Conservation (phyloP, 345 rosid genomes). For the Adansonia digitata region DNA sequence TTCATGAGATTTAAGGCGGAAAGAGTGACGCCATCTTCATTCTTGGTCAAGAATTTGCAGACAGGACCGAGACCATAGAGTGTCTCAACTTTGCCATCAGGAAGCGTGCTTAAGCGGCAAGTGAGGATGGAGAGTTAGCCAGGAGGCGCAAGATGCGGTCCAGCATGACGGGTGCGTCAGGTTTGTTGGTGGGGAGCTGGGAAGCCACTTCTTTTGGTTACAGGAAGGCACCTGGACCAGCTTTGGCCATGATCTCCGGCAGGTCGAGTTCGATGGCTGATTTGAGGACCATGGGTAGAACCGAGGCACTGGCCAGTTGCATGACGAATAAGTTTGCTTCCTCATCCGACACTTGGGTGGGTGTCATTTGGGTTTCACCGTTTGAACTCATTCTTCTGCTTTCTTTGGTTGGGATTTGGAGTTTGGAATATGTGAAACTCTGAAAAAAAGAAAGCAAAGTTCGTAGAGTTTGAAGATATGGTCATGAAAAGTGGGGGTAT, state of each 20-base stretch:
- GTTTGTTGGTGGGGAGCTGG: constrained; percentile 66
- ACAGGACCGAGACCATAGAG: constrained; percentile 76
- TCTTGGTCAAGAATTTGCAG: constrained; percentile 68
- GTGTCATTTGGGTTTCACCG: constrained; percentile 66
- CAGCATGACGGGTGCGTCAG: constrained; percentile 66
- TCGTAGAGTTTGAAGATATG: neutral
- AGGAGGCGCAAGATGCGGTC: constrained; percentile 74
- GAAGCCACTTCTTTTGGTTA: constrained; percentile 65
- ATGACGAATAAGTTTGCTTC: constrained; percentile 70
- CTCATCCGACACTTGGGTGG: constrained; percentile 60
- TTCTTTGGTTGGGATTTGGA: neutral
- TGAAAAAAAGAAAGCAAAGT: neutral
- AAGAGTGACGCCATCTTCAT: constrained; percentile 78
- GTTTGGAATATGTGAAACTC: too few relatives aligned
- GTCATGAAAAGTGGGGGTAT: neutral
- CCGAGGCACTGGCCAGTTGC: constrained; percentile 68
- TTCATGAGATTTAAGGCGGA: constrained; percentile 70
- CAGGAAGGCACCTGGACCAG: constrained; percentile 42
- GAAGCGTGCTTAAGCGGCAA: constrained; percentile 35
- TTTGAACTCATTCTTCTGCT: constrained; percentile 59
- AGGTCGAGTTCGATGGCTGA: constrained; percentile 85
- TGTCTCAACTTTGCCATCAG: constrained; percentile 49
- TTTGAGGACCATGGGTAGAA: constrained; percentile 82
- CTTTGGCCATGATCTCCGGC: constrained; percentile 73
- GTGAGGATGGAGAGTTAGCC: constrained; percentile 55